phyloP scores from a whole-genome alignment of 2,329 filamentous ascomycete genomes.

The Fusarium siculi region DNA sequence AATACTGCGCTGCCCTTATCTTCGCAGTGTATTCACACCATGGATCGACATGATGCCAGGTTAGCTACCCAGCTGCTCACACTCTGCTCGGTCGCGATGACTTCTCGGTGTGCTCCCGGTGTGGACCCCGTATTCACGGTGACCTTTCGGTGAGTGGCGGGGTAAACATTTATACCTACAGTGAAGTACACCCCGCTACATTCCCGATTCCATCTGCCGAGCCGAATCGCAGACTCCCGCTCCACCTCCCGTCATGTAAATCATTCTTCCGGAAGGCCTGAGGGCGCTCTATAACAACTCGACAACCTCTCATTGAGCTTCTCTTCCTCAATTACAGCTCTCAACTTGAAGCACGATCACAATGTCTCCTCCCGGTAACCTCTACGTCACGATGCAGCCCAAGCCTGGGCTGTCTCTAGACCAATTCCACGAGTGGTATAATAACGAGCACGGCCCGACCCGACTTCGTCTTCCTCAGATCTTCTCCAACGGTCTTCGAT shows the following conservation, averaged over 20 bases:
- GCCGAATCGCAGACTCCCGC: constrained; percentile 33
- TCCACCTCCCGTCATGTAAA: constrained; percentile 43
- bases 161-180: constrained; percentile 45
- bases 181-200: constrained; percentile 13
- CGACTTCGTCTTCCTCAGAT: constrained; percentile 81
- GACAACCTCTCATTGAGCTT: not conserved
- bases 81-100: not conserved
- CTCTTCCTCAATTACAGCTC: not conserved
- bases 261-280: constrained; percentile 40
- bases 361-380: constrained; percentile 69
- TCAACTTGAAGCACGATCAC: not conserved
- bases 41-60: not conserved
- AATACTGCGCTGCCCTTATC: too few relatives aligned
- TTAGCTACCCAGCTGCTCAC: not conserved
- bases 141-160: constrained; percentile 38
- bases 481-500: constrained; percentile 81
- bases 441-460: constrained; percentile 89
- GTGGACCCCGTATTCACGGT: constrained; percentile 9
- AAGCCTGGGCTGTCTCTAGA: constrained; percentile 69
- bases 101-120: constrained; percentile 13
- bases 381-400: constrained; percentile 90
- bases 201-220: constrained; percentile 48
- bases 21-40: not conserved
- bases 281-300: constrained; percentile 10
- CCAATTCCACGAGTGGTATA: constrained; percentile 93